Evolutionary conservation across 495 filamentous ascomycete species (phyloP), one percentile per base, ranked within the genome.

Genomic region (Copromyces sp.): DNA sequence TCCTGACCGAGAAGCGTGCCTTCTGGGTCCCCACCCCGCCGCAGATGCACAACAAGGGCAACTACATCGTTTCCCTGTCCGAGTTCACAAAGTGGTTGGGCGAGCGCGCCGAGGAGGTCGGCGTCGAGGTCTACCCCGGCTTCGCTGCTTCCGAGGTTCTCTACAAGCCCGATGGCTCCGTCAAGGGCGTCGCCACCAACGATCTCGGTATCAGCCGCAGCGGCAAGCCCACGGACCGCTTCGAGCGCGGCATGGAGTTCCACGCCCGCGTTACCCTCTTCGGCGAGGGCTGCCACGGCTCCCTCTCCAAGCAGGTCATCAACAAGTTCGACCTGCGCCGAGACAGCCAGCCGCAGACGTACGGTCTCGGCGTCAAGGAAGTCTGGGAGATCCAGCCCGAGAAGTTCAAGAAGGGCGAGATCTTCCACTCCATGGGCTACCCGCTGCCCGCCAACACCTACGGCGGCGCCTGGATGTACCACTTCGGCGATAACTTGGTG

Each of bases 241-340:
- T 97, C 77, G 94, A 98, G 82, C 85, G 95, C 69, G 95, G 95
- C 53, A 99, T 99, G 95, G 95, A 97, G 82, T 99, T 99, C 81
- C 94, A 98, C 80, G 96, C 96, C 3, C 86, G 94, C 69, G 87
- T 94, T 65, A 99, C 95, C 3, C 84, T 99, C n/a, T 92, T 99
- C 69, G 95, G 88, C 4, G 95, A 99, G 82, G 95, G 95, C 53
- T 98, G 96, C 77, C 95, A 99, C 78, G 95, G 95, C 40, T 97
- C 94, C 83, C 83, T 99, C 80, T 94, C 91, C 40, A 99, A 99
- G 85, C 92, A 97, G 81, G 91, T 97, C 61, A 91, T 92, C 73
- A 97, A 96, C 82, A 98, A 97, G 79, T 99, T 91, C 73, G 94
- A 98, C 79, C 85, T 99, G 47, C 87, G 96, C 53, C 87, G 92